These are phyloP conservation scores for Nakataea oryzae DNA, from an alignment of 2,329 filamentous ascomycete genomes.

Conservation along the genomic window DNA sequence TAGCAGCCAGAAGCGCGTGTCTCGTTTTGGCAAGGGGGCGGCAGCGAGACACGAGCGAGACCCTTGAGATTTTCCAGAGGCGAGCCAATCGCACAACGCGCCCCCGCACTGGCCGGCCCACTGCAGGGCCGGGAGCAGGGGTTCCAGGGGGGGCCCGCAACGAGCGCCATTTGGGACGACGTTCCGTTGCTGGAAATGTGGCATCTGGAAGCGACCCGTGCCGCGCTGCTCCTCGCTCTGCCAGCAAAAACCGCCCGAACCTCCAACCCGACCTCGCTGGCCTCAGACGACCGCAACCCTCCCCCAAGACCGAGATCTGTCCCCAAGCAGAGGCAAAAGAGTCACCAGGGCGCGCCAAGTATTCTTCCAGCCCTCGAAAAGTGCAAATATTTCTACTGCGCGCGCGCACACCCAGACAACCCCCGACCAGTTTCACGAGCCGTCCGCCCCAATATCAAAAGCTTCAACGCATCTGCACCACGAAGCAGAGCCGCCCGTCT, in stretches of 20 bases:
- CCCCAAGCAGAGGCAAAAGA: neutral
- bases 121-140: neutral
- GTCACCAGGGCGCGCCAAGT: neutral
- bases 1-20: too few relatives aligned
- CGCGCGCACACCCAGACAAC: neutral
- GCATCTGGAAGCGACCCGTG: neutral
- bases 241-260: neutral
- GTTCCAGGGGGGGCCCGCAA: too few relatives aligned
- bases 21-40: neutral
- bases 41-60: neutral
- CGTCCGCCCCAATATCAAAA: too few relatives aligned
- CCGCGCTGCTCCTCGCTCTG: neutral
- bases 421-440: neutral
- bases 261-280: neutral
- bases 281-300: neutral
- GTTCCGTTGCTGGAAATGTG: neutral
- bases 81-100: neutral
- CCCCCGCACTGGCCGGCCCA: neutral
- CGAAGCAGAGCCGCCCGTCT: neutral
- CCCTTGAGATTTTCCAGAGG: neutral
- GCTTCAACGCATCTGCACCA: too few relatives aligned
- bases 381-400: neutral
- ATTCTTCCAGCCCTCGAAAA: too few relatives aligned
- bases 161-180: neutral
- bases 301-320: neutral